Evolutionary conservation across 164 flowering plant genomes (phyloP).

Genomic region (Tinospora cordifolia): DNA sequence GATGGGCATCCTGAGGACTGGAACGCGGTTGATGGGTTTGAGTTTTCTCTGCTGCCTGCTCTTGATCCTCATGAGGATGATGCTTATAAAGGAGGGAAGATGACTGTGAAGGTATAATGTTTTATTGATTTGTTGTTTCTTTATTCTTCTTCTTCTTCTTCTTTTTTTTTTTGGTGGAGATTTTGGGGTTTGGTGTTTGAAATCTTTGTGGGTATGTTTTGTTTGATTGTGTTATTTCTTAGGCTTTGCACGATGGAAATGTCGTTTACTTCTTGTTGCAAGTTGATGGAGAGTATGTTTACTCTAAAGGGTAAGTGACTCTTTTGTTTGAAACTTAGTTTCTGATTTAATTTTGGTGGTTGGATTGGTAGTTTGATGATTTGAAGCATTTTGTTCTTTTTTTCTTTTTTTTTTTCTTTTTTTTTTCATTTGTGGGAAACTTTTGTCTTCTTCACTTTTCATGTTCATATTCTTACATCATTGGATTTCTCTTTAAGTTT

Average conservation of each 20-base stretch:
- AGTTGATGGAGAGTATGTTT: slow-evolving; percentile 76
- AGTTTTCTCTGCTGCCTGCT: slow-evolving; percentile 82
- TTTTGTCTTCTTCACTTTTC: neutral
- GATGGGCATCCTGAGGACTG: slow-evolving; percentile 88
- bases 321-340: neutral
- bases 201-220: neutral
- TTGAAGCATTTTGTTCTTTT: neutral
- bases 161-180: neutral
- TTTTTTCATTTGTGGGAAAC: neutral
- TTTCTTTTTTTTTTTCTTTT: neutral
- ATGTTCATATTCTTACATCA: neutral
- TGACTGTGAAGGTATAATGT: slow-evolving; percentile 63
- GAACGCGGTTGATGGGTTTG: slow-evolving; percentile 64
- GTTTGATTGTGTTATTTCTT: slow-evolving; percentile 14
- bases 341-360: neutral
- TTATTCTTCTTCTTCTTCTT: slow-evolving; percentile 1
- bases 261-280: slow-evolving; percentile 74
- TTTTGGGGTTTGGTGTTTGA: neutral
- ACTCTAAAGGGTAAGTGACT: slow-evolving; percentile 61
- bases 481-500: slow-evolving; percentile 4
- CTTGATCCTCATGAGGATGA: slow-evolving; percentile 81
- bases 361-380: neutral
- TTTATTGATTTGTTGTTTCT: neutral
- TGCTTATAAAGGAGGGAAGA: slow-evolving; percentile 61
- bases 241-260: slow-evolving; percentile 88